Conservation (phyloP, 306 rosid species). For the Geum urbanum region DNA sequence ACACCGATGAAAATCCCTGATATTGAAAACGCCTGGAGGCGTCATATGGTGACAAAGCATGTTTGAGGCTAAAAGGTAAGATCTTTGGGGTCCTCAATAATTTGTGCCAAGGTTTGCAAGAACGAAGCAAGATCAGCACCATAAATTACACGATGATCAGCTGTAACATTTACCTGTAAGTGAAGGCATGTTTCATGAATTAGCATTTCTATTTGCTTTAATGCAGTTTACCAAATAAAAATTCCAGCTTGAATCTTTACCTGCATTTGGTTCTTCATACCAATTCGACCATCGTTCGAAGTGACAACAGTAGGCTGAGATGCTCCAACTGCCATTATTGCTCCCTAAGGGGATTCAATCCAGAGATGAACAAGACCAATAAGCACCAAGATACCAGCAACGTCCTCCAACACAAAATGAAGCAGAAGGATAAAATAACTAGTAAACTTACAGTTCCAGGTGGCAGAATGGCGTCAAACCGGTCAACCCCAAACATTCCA, state of each 20-base stretch:
- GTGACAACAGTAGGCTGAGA: slow-evolving; percentile 77
- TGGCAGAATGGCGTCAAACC: slow-evolving; percentile 94
- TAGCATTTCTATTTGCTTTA: slow-evolving; percentile 18
- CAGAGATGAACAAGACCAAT: slow-evolving; percentile 15
- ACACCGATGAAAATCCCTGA: not conserved
- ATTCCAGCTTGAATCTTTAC: slow-evolving; percentile 30
- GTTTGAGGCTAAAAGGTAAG: slow-evolving; percentile 69
- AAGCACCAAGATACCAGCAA: slow-evolving; percentile 2
- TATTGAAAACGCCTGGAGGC: slow-evolving; percentile 5
- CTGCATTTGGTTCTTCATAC: slow-evolving; percentile 94
- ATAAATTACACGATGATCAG: slow-evolving; percentile 96
- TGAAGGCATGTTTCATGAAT: slow-evolving; percentile 15
- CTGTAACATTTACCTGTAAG: slow-evolving; percentile 86
- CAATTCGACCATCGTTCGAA: slow-evolving; percentile 87
- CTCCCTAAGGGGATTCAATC: slow-evolving; percentile 72
- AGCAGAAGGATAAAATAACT: not conserved
- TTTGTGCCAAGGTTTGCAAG: slow-evolving; percentile 84
- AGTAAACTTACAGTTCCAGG: slow-evolving; percentile 82
- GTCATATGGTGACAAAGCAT: slow-evolving; percentile 16
- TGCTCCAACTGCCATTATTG: slow-evolving; percentile 96
- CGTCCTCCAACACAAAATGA: slow-evolving; percentile 2
- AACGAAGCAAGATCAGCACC: slow-evolving; percentile 90
- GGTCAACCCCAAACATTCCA: slow-evolving; percentile 98
- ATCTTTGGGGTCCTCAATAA: slow-evolving; percentile 91
- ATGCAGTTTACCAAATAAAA: not conserved